phyloP scores from a whole-genome alignment of 2,329 filamentous ascomycete genomes.

The Mycosphaerella sp. region DNA sequence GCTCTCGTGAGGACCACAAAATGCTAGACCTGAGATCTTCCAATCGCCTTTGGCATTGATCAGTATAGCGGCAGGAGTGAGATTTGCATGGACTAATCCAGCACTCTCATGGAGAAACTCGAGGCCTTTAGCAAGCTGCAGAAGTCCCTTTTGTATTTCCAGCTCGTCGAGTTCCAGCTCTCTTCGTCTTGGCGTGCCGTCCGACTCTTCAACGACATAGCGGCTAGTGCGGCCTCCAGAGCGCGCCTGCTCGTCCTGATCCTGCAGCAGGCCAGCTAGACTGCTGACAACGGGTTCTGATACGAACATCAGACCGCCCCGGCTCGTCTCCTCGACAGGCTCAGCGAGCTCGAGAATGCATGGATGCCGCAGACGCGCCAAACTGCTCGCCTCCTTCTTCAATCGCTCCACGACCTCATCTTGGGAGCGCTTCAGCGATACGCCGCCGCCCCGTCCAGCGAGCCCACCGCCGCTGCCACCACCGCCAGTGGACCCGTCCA shows the following conservation, averaged over 20 bases:
- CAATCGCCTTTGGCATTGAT: conserved; percentile 97
- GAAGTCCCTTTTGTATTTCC: conserved; percentile 91
- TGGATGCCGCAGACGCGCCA: conserved; percentile 83
- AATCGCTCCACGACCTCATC: conserved; percentile 88
- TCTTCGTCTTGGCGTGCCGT: conserved; percentile 61
- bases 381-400: conserved; percentile 82
- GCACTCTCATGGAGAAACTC: conserved; percentile 96
- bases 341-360: conserved; percentile 89
- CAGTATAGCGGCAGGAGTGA: conserved; percentile 88
- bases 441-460: conserved; percentile 53
- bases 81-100: conserved; percentile 84
- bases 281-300: conserved; percentile 88
- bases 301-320: conserved; percentile 88
- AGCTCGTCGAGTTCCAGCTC: conserved; percentile 94
- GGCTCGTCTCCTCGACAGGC: conserved; percentile 88
- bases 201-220: conserved; percentile 72
- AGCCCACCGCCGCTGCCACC: conserved; percentile 36
- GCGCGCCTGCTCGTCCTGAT: conserved; percentile 83
- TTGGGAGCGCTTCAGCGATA: conserved; percentile 68
- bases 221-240: conserved; percentile 61
- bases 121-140: conserved; percentile 88
- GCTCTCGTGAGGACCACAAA: conserved; percentile 72
- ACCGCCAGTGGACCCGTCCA: conserved; percentile 62
- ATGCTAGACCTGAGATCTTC: conserved; percentile 94
- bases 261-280: conserved; percentile 70